These are phyloP conservation scores for Phyllostachys edulis DNA, from an alignment of 176 grass and related monocot genomes.

Conservation along the genomic window DNA sequence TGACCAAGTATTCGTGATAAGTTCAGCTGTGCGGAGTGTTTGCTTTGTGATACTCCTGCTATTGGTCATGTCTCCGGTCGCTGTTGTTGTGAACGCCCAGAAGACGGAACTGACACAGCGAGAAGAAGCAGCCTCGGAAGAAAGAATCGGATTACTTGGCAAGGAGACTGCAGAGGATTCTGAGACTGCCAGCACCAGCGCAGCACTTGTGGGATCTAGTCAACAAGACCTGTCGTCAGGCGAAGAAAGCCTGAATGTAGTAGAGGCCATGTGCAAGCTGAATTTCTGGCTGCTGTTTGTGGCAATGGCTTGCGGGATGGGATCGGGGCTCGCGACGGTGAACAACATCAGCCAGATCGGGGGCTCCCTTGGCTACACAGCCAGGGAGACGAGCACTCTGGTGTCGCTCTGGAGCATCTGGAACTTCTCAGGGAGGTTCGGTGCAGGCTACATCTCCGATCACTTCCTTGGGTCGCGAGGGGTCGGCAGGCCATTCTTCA, in stretches of 20 bases:
- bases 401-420: conserved; percentile 76
- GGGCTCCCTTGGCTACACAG: conserved; percentile 58
- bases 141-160: conserved; percentile 23
- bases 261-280: conserved; percentile 54
- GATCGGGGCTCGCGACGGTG: conserved; percentile 69
- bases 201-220: background rate
- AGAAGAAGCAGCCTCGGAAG: conserved; percentile 29
- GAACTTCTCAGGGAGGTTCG: conserved; percentile 73
- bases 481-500: conserved; percentile 22
- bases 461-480: conserved; percentile 43
- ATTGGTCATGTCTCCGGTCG: conserved; percentile 48
- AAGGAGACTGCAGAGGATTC: conserved; percentile 12
- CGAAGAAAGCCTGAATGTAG: conserved; percentile 44
- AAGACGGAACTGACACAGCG: conserved; percentile 18
- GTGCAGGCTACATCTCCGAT: conserved; percentile 53
- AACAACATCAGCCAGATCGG: conserved; percentile 90
- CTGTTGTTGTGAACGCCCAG: conserved; percentile 20
- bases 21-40: conserved; percentile 44
- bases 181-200: background rate
- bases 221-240: conserved; percentile 24
- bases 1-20: conserved; percentile 46
- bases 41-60: conserved; percentile 55
- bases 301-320: conserved; percentile 72
- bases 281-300: conserved; percentile 76
- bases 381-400: conserved; percentile 52